Conservation (phyloP, 768 basidiomycete genomes). For the button mushroom (Agaricus bisporus) region DNA sequence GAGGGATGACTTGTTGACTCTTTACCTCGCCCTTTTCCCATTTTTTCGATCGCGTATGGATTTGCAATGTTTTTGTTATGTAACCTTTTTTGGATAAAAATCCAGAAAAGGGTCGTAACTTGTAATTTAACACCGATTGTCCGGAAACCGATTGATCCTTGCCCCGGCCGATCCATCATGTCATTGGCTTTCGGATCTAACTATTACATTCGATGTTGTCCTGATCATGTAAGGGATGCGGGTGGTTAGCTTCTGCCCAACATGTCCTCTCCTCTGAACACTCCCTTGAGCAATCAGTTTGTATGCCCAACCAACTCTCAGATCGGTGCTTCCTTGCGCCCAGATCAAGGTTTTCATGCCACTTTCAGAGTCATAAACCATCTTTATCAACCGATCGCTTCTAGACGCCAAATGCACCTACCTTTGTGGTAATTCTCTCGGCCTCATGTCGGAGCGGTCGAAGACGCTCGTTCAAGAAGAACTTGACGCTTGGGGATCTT, state of each 20-base stretch:
- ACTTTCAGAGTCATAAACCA: constrained; percentile 7
- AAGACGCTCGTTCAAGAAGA: constrained; percentile 74
- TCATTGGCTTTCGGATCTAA: constrained; percentile 7
- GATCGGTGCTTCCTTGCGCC: constrained; percentile 34
- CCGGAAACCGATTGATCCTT: constrained; percentile 5
- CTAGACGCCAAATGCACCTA: constrained; percentile 63
- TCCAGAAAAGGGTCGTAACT: constrained; percentile 1
- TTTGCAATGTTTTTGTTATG: constrained; percentile 4
- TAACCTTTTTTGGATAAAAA: neutral
- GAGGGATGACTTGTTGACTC: neutral
- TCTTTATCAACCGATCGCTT: constrained; percentile 5
- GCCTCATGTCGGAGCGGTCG: constrained; percentile 72
- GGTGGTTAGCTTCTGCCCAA: neutral
- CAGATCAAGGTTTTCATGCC: constrained; percentile 30
- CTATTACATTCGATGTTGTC: neutral
- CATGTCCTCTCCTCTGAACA: constrained; percentile 19
- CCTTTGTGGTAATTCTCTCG: constrained; percentile 94
- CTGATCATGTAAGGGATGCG: too few relatives aligned
- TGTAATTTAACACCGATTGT: constrained; percentile 1
- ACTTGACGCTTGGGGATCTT: constrained; percentile 74
- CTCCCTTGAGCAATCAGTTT: constrained; percentile 48
- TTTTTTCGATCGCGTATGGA: neutral
- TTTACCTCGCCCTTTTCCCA: neutral
- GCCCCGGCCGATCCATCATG: constrained; percentile 6
- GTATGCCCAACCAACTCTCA: constrained; percentile 47